Conservation (phyloP, 306 rosid species). For the Carpinus viminea region DNA sequence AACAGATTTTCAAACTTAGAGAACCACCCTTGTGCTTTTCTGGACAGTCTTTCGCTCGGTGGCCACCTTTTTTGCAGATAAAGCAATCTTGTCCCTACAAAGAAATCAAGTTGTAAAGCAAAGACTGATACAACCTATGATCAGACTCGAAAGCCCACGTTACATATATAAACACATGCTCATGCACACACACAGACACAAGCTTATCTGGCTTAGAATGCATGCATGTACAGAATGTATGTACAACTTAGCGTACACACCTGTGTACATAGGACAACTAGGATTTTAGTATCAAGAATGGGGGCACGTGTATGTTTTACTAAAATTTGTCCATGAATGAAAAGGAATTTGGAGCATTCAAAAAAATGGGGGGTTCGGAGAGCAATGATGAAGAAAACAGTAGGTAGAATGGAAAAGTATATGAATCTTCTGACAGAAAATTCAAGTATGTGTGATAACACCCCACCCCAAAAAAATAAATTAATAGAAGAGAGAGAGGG, state of each 20-base stretch:
- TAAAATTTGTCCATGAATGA: neutral
- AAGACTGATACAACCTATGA: neutral
- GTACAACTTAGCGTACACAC: neutral
- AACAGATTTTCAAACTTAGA: conserved; percentile 48
- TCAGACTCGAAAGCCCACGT: neutral
- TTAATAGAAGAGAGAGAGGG: neutral
- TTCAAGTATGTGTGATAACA: neutral
- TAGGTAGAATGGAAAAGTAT: neutral
- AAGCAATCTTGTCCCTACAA: conserved; percentile 68
- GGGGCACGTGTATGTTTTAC: neutral
- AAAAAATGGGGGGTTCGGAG: neutral
- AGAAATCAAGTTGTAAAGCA: conserved; percentile 1
- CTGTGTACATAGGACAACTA: neutral
- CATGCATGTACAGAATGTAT: neutral
- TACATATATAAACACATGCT: neutral
- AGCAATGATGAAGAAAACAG: neutral
- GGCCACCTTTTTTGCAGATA: conserved; percentile 78
- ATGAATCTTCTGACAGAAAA: neutral
- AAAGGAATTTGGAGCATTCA: neutral
- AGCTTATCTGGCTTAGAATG: neutral
- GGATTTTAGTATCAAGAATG: neutral
- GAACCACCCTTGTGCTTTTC: conserved; percentile 51
- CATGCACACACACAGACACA: neutral
- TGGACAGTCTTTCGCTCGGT: conserved; percentile 85
- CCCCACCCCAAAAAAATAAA: neutral